phyloP scores from a whole-genome alignment of 2,329 filamentous ascomycete genomes.

The Claviceps paspali region DNA sequence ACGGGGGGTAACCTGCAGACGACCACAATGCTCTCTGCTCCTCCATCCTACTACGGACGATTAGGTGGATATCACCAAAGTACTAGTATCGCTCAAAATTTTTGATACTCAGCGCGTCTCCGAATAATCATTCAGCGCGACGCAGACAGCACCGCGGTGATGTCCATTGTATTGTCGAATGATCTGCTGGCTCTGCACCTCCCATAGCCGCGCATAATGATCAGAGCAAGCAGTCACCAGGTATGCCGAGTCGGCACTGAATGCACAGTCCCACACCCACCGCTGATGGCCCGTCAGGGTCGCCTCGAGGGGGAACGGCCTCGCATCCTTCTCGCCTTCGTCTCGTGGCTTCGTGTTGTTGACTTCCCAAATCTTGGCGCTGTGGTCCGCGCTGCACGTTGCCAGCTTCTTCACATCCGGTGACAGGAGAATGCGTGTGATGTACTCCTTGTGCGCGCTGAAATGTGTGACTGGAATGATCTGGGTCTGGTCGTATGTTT shows the following conservation, averaged over 20 bases:
- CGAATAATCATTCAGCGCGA: conserved; percentile 78
- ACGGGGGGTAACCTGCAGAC: too few relatives aligned
- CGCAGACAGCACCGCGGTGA: conserved; percentile 80
- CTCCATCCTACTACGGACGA: too few relatives aligned
- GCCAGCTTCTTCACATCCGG: conserved; percentile 90
- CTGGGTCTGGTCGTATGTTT: conserved; percentile 66
- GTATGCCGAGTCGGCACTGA: conserved; percentile 85
- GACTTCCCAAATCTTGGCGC: conserved; percentile 92
- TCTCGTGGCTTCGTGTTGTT: conserved; percentile 45
- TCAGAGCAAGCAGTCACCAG: conserved; percentile 87
- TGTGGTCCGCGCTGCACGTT: conserved; percentile 85
- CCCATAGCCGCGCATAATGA: conserved; percentile 86
- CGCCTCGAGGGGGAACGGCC: conserved; percentile 66
- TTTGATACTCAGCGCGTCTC: conserved; percentile 31
- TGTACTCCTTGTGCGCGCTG: conserved; percentile 80
- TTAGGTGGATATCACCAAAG: too few relatives aligned
- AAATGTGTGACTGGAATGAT: conserved; percentile 81
- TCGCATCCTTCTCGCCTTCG: conserved; percentile 24
- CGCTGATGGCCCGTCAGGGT: conserved; percentile 82
- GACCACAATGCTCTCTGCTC: too few relatives aligned
- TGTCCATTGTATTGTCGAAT: conserved; percentile 94
- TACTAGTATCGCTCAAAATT: too few relatives aligned
- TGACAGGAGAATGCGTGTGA: conserved; percentile 79
- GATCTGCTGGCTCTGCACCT: conserved; percentile 70
- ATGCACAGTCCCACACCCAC: conserved; percentile 97